These are phyloP conservation scores for Linum tenue DNA, from an alignment of 345 rosid species.

Conservation along the genomic window DNA sequence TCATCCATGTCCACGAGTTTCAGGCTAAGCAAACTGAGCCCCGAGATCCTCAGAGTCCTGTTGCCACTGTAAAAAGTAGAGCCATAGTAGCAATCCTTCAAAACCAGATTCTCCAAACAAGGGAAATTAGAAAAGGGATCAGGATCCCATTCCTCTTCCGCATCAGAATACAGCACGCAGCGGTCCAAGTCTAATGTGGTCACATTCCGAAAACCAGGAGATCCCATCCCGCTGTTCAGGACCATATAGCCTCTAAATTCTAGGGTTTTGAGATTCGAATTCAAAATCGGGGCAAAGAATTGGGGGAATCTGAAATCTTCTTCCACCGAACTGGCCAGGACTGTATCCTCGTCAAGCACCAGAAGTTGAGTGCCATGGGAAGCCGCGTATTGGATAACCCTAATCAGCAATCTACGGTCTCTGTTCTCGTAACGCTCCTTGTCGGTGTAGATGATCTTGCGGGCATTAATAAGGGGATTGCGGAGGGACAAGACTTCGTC, in stretches of 20 bases:
- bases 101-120: neutral
- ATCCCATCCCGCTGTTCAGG: neutral
- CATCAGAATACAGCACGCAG: neutral
- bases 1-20: too few relatives aligned
- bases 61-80: too few relatives aligned
- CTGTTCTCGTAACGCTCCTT: too few relatives aligned
- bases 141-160: neutral
- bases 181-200: neutral
- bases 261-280: neutral
- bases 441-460: too few relatives aligned
- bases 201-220: neutral
- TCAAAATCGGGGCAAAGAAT: neutral
- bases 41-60: too few relatives aligned
- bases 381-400: too few relatives aligned
- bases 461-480: too few relatives aligned
- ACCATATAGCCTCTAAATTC: neutral
- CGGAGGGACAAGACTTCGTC: too few relatives aligned
- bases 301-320: neutral
- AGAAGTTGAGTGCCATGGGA: too few relatives aligned
- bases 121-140: neutral
- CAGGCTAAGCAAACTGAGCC: too few relatives aligned
- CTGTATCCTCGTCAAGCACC: neutral
- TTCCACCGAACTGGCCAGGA: too few relatives aligned
- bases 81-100: neutral
- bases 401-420: too few relatives aligned